Percentiles rank a stretch among this genome's conserved stretches.
These are phyloP conservation scores for Trifolium pratense DNA, from an alignment of 306 rosid genomes.

Conservation along the genomic window DNA sequence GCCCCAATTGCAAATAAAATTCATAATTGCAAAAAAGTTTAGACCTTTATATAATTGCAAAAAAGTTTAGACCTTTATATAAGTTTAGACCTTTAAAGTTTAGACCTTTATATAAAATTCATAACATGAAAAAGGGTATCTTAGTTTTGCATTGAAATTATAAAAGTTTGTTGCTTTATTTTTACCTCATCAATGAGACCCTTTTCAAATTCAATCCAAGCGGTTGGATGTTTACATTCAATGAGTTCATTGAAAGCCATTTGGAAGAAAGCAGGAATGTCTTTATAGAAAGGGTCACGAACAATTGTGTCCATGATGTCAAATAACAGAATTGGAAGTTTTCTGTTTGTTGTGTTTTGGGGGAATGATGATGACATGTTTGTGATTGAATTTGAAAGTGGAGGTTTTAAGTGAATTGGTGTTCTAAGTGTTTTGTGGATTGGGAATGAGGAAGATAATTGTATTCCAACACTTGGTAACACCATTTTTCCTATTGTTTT, in stretches of 20 bases:
- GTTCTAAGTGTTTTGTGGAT: slow-evolving; percentile 15
- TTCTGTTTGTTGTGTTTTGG: slow-evolving; percentile 45
- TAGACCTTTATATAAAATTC: slow-evolving; percentile 35
- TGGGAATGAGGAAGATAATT: slow-evolving; percentile 23
- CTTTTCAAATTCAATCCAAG: slow-evolving; percentile 89
- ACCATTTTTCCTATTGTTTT: slow-evolving; percentile 26
- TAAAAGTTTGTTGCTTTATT: neutral
- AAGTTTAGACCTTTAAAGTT: too few relatives aligned
- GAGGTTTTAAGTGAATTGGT: slow-evolving; percentile 2
- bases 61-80: slow-evolving; percentile 4
- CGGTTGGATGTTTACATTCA: slow-evolving; percentile 81
- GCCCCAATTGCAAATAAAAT: neutral
- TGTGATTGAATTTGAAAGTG: slow-evolving; percentile 35
- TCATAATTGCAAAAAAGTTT: slow-evolving; percentile 33
- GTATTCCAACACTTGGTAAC: slow-evolving; percentile 31
- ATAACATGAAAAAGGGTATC: slow-evolving; percentile 33
- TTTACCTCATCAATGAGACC: slow-evolving; percentile 91
- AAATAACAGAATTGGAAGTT: slow-evolving; percentile 82
- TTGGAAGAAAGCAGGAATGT: slow-evolving; percentile 87
- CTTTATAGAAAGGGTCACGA: slow-evolving; percentile 91
- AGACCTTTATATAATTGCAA: neutral
- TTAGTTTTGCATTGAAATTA: neutral
- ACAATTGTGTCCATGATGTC: slow-evolving; percentile 95
- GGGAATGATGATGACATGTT: slow-evolving; percentile 35
- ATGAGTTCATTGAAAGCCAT: slow-evolving; percentile 79